A percentile compares a stretch with the other conserved stretches of the same genome.
These are phyloP conservation scores for Myxozyma udenii DNA, from an alignment of 805 yeast genomes.

Conservation along the genomic window DNA sequence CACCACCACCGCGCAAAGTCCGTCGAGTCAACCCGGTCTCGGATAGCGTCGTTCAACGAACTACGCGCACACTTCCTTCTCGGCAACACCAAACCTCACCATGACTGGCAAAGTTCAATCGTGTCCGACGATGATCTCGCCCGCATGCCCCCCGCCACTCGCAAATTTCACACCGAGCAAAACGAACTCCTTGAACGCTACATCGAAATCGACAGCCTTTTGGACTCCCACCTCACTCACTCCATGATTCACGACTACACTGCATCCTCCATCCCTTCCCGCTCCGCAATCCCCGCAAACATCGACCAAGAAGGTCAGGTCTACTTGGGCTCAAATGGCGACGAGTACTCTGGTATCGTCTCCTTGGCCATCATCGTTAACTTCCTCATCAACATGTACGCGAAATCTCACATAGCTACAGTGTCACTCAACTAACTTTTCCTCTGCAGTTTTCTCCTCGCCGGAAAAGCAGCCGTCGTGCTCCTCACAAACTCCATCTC, in stretches of 20 bases:
- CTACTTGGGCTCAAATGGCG: slow-evolving; percentile 46
- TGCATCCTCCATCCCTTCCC: slow-evolving; percentile 43
- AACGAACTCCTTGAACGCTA: slow-evolving; percentile 58
- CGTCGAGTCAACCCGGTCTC: not conserved
- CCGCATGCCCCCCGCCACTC: slow-evolving; percentile 34
- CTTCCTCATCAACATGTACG: slow-evolving; percentile 52
- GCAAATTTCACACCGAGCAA: slow-evolving; percentile 41
- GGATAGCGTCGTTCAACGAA: slow-evolving; percentile 20
- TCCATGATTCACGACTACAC: slow-evolving; percentile 59
- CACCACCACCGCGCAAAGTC: not conserved
- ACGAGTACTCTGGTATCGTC: slow-evolving; percentile 47
- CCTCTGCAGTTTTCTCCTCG: slow-evolving; percentile 36
- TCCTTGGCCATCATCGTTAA: slow-evolving; percentile 62
- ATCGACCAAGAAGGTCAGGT: slow-evolving; percentile 58
- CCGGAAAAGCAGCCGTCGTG: slow-evolving; percentile 55
- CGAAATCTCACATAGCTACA: slow-evolving; percentile 33
- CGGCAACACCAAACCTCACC: slow-evolving; percentile 44
- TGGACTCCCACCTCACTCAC: slow-evolving; percentile 69
- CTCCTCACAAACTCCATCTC: slow-evolving; percentile 69
- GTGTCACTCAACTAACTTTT: not conserved
- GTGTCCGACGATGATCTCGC: slow-evolving; percentile 33
- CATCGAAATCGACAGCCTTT: slow-evolving; percentile 57
- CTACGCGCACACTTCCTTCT: slow-evolving; percentile 50
- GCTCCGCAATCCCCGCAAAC: slow-evolving; percentile 55
- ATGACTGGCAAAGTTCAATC: slow-evolving; percentile 42